These are phyloP conservation scores for Teratosphaeria gauchensis DNA, from an alignment of 2,329 filamentous ascomycete species.

Conservation along the genomic window DNA sequence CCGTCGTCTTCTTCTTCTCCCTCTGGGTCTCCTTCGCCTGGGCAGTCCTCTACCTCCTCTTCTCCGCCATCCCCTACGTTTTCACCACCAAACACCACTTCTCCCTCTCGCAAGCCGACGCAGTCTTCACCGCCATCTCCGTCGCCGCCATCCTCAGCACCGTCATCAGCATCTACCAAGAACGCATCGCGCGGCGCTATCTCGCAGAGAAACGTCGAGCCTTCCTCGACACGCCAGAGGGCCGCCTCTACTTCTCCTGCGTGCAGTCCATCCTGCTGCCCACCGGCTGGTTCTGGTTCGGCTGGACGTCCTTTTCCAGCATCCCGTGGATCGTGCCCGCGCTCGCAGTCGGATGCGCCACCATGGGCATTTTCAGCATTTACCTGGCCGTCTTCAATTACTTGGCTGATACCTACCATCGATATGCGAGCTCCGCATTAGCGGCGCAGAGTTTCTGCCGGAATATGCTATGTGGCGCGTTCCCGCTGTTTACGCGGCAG, in stretches of 20 bases:
- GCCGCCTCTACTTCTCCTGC: conserved; percentile 74
- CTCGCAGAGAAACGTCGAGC: conserved; percentile 24
- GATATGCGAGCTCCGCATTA: conserved; percentile 74
- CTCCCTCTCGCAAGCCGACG: conserved; percentile 55
- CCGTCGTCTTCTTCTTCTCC: conserved; percentile 76
- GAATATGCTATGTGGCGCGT: conserved; percentile 71
- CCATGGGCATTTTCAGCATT: conserved; percentile 76
- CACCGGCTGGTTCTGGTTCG: conserved; percentile 71
- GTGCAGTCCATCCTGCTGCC: conserved; percentile 66
- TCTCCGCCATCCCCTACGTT: conserved; percentile 69
- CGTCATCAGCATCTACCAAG: conserved; percentile 44
- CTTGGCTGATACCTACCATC: conserved; percentile 76
- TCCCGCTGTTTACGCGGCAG: conserved; percentile 64
- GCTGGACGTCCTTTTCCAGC: conserved; percentile 54
- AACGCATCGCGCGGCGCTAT: conserved; percentile 10
- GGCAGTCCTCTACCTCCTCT: conserved; percentile 80
- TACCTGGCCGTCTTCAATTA: conserved; percentile 91
- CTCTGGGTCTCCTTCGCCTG: conserved; percentile 85
- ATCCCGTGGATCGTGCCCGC: conserved; percentile 65
- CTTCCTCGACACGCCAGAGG: conserved; percentile 53
- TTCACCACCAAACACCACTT: conserved; percentile 62
- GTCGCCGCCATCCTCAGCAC: conserved; percentile 59
- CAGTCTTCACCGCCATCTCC: conserved; percentile 65
- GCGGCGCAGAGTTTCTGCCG: conserved; percentile 80
- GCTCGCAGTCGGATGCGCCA: conserved; percentile 62